Evolutionary conservation across 2,329 filamentous ascomycete species (phyloP).

Genomic region (Cladosporium sp.): DNA sequence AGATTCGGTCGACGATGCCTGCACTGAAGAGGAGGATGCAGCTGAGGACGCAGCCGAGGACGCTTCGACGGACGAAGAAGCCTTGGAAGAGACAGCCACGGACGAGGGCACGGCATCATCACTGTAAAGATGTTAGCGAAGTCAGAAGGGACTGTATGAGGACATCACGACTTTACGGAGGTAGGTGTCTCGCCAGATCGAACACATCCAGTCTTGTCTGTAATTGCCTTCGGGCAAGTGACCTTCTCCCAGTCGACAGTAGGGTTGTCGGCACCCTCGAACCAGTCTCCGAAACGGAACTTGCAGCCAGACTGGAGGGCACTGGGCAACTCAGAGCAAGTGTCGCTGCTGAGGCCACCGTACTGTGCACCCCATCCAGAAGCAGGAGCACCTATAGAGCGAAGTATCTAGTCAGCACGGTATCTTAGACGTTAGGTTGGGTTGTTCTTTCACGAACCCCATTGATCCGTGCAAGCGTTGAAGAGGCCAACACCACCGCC

Average conservation of each 20-base stretch:
- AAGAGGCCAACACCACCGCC: constrained; percentile 60
- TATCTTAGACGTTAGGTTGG: not conserved
- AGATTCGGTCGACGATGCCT: constrained; percentile 6
- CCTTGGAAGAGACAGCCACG: too few species aligned
- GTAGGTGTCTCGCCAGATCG: constrained; percentile 28
- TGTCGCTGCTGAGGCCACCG: constrained; percentile 55
- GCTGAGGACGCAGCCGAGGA: constrained; percentile 17
- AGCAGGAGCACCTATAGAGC: constrained; percentile 36
- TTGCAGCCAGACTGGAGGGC: constrained; percentile 59
- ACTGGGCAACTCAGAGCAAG: constrained; percentile 55
- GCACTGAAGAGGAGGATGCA: constrained; percentile 10
- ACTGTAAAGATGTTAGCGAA: constrained; percentile 11
- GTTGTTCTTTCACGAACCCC: constrained; percentile 26
- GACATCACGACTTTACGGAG: constrained; percentile 9
- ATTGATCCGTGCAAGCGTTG: constrained; percentile 46
- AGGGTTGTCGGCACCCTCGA: constrained; percentile 47
- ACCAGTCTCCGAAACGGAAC: constrained; percentile 65
- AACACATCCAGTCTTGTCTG: constrained; percentile 46
- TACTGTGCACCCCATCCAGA: constrained; percentile 60
- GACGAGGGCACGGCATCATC: constrained; percentile 12
- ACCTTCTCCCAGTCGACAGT: constrained; percentile 57
- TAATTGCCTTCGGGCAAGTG: constrained; percentile 54
- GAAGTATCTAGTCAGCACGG: not conserved
- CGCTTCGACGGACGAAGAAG: constrained; percentile 14
- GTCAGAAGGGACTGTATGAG: not conserved